These are phyloP conservation scores for Fusarium oxysporum DNA, from an alignment of 2,329 filamentous ascomycete genomes.

Conservation along the genomic window DNA sequence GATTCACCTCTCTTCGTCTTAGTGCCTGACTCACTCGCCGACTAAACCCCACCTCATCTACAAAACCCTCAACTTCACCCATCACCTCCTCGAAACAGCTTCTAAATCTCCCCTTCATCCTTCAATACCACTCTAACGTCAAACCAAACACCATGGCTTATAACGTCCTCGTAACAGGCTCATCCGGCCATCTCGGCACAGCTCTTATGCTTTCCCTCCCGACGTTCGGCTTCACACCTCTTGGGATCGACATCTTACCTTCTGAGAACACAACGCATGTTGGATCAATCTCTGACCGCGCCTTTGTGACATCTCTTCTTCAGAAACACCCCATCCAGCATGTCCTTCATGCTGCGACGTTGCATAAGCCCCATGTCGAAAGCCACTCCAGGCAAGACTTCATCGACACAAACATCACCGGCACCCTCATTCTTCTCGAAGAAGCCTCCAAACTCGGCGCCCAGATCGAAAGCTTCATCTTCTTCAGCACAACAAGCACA, in stretches of 20 bases:
- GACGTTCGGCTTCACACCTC: conserved; percentile 52
- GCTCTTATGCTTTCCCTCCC: conserved; percentile 59
- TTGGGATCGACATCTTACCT: conserved; percentile 58
- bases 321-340: conserved; percentile 50
- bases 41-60: conserved; percentile 22
- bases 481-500: conserved; percentile 60
- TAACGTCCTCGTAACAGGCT: conserved; percentile 59
- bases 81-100: not conserved
- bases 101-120: not conserved
- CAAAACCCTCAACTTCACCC: conserved; percentile 22
- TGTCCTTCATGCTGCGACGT: conserved; percentile 59
- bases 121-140: too few species aligned
- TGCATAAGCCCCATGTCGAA: conserved; percentile 61
- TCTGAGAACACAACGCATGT: conserved; percentile 51
- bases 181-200: conserved; percentile 59
- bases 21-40: conserved; percentile 36
- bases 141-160: conserved; percentile 20
- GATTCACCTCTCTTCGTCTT: not conserved
- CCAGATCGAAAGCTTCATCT: conserved; percentile 55
- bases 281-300: conserved; percentile 53
- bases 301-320: conserved; percentile 50
- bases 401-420: conserved; percentile 58
- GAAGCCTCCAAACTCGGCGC: conserved; percentile 46
- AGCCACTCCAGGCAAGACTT: conserved; percentile 59
- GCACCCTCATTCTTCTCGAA: conserved; percentile 57